Evolutionary conservation across 2,329 filamentous ascomycete genomes (phyloP), one percentile per base, ranked within the genome.

Genomic region (Curvularia eragrostidis): DNA sequence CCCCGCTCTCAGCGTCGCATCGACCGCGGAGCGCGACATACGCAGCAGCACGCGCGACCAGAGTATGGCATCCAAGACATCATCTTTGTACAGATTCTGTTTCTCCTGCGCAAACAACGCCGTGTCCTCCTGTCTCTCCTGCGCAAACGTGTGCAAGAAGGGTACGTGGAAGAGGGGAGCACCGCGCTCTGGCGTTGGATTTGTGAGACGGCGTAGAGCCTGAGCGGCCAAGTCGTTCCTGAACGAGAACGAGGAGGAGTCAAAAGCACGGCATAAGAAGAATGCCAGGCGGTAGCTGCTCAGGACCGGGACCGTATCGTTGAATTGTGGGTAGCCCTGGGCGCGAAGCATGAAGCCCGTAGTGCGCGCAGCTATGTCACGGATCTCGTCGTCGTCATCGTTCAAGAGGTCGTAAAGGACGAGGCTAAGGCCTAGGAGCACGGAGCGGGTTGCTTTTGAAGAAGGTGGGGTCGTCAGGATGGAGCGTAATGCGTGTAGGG

Each of bases 1-100:
- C 0, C 19, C 43, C 0, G 3, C 75, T 58, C 21, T 41, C 18
- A 58, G 63, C 42, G 15, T 32, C 4, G 24, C 41, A 34, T 26
- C 39, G 21, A 32, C 19, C 38, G n/a, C 32, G 1, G 47, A 21
- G n/a, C 58, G 42, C 3, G 32, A 34, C 15, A 64, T 58, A 3
- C 82, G 56, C 0, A 64, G 58, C 28, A 90, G 77, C 2, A 85
- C 79, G 15, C 74, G 75, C 0, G 83, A 78, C 92, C 93, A 97
- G n/a, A 87, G 74, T 18, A 82, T 78, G 3, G 87, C 82, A 74
- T 97, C 93, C 47, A 87, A 83, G 5, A 91, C 85, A 65, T 93
- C 88, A 73, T 98, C 94, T 48, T 94, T 81, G 75, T 91, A 98
- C n/a, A 97, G 83, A 72, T 99, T 99, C 73, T 96, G 93, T 74